Evolutionary conservation across 768 basidiomycete species (phyloP).

Genomic region (Clitopilus passeckerianus): DNA sequence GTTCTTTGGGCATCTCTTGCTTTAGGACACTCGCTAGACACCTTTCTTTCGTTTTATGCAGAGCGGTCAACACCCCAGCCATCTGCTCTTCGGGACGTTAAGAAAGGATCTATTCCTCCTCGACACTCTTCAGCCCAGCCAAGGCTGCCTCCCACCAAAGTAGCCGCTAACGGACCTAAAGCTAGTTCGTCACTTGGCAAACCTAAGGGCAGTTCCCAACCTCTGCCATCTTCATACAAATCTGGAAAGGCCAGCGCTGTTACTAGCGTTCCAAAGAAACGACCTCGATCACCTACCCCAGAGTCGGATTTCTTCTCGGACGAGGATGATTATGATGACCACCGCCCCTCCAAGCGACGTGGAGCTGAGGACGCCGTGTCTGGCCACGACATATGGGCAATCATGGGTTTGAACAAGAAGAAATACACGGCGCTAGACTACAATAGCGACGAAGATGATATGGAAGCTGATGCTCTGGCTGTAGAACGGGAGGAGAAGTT

Average conservation of each 20-base stretch:
- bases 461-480: slow-evolving; percentile 61
- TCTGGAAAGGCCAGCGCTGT: slow-evolving; percentile 4
- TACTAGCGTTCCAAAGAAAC: background rate
- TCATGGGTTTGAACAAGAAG: slow-evolving; percentile 64
- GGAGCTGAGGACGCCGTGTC: slow-evolving; percentile 16
- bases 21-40: background rate
- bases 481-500: slow-evolving; percentile 65
- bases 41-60: background rate
- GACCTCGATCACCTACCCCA: background rate
- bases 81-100: slow-evolving; percentile 6
- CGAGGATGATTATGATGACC: slow-evolving; percentile 21
- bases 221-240: background rate
- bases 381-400: slow-evolving; percentile 49
- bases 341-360: slow-evolving; percentile 47
- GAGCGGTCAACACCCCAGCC: slow-evolving; percentile 9
- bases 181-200: slow-evolving; percentile 2
- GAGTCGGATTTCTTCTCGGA: background rate
- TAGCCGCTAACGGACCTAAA: slow-evolving; percentile 1
- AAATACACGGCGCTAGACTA: slow-evolving; percentile 52
- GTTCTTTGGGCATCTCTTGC: slow-evolving; percentile 4
- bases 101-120: slow-evolving; percentile 10
- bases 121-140: slow-evolving; percentile 10
- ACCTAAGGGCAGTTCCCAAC: slow-evolving; percentile 1
- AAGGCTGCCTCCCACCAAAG: slow-evolving; percentile 11
- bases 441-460: slow-evolving; percentile 73